Evolutionary conservation across 805 yeast genomes (phyloP), one percentile per base, ranked within the genome.

Genomic region (Candida orba): DNA sequence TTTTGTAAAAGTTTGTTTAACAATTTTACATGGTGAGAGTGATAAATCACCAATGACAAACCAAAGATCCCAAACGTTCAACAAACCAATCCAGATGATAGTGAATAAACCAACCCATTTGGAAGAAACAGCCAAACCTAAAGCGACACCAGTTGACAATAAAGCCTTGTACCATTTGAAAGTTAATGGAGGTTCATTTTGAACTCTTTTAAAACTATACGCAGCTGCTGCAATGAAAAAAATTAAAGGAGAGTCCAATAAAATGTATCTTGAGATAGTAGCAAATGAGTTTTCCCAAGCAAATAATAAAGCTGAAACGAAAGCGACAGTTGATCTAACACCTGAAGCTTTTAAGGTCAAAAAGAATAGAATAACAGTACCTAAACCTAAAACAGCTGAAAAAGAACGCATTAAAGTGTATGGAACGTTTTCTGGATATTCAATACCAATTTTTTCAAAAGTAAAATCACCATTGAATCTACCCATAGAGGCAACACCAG

Each of bases 41-140:
- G 72, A 58, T 56, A 85, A 68, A 66, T 85, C 93, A 58, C 93
- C 93, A 54, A 83, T 59, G 46, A 78, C 60, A 51, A 83, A 73
- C 90, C 90, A 83, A 50, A 85, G 55, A 54, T 80, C 83, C 60
- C 73, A 67, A 15, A 74, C 59, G 56, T 84, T 81, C 45, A 74
- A 60, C 3, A 72, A 41, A 41, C 93, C 95, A 47, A 79, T 73
- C 91, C 91, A 85, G 4, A 83, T 83, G 45, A 85, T 59, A 17
- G 95, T 85, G 66, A 84, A 84, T 34, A 84, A 65, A 49, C 95
- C 95, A 37, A 84, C 93, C 93, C 93, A 84, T 63, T 85, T 85
- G 29, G 90, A 78, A 22, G 84, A 75, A 18, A 79, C 65, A 4
- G 93, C 84, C 45, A 84, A 67, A 42, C 93, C 95, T 45, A 84